These are phyloP conservation scores for Nissolia schottii DNA, from an alignment of 306 rosid genomes.

Conservation along the genomic window DNA sequence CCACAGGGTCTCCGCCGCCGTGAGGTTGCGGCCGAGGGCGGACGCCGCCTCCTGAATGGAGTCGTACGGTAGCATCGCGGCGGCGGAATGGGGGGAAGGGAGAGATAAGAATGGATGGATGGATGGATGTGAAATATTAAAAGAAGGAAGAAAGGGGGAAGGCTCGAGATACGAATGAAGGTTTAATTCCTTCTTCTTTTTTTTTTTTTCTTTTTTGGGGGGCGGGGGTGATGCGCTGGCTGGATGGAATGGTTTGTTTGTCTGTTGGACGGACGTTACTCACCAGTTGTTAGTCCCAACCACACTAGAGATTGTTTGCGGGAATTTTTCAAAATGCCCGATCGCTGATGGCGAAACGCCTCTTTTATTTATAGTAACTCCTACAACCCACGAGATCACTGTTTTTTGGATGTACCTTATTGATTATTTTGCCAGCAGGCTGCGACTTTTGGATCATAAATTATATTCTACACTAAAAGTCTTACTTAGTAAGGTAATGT, in stretches of 20 bases:
- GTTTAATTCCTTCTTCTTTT: no score
- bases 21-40: slow-evolving; percentile 70
- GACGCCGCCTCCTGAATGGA: slow-evolving; percentile 50
- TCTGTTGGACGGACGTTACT: no score
- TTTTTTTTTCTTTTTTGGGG: no score
- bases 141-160: no score
- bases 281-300: no score
- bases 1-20: slow-evolving; percentile 67
- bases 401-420: neutral
- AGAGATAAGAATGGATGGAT: neutral
- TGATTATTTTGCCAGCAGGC: neutral
- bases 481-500: no score
- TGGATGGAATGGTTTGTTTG: no score
- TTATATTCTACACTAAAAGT: no score
- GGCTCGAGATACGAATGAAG: no score
- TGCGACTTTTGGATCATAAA: no score
- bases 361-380: neutral
- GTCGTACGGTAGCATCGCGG: slow-evolving; percentile 58
- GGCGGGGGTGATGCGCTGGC: no score
- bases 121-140: neutral
- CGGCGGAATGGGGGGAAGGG: neutral
- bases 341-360: neutral
- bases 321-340: neutral
- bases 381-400: no score
- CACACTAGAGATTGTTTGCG: neutral